A percentile compares a stretch with the other conserved stretches of the same genome.
Conservation (phyloP, 2,329 filamentous ascomycete genomes). For the Colletotrichum cordylinicola region DNA sequence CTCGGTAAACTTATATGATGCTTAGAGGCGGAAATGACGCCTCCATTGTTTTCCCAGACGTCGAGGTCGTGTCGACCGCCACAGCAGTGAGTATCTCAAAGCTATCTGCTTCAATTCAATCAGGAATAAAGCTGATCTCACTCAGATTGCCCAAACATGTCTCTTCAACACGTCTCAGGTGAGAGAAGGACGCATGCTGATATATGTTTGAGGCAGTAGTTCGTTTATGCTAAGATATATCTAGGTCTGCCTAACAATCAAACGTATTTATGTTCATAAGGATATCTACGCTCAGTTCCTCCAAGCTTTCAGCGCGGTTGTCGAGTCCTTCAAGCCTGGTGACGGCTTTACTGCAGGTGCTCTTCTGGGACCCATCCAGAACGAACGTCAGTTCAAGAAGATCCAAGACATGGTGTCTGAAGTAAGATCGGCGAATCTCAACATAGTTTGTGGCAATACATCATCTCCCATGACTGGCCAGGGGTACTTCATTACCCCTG, state of each 20-base stretch:
- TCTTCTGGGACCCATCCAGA: not conserved
- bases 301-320: not conserved
- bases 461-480: not conserved
- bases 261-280: not conserved
- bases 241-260: not conserved
- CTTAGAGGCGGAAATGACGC: not conserved
- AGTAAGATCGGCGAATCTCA: not conserved
- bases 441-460: not conserved
- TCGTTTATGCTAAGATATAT: not conserved
- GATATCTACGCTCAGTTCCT: not conserved
- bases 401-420: not conserved
- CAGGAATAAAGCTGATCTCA: not conserved
- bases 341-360: not conserved
- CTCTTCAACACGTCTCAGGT: not conserved
- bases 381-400: not conserved
- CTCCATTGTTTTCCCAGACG: not conserved
- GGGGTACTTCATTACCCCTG: not conserved
- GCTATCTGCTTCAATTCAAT: not conserved
- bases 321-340: not conserved
- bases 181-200: not conserved
- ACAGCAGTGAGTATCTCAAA: not conserved
- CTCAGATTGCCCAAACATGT: not conserved
- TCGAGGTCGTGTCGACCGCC: not conserved
- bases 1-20: not conserved
- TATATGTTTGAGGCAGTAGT: not conserved